phyloP scores from a whole-genome alignment of 1,139 yeast species.

The Martiniozyma asiatica region DNA sequence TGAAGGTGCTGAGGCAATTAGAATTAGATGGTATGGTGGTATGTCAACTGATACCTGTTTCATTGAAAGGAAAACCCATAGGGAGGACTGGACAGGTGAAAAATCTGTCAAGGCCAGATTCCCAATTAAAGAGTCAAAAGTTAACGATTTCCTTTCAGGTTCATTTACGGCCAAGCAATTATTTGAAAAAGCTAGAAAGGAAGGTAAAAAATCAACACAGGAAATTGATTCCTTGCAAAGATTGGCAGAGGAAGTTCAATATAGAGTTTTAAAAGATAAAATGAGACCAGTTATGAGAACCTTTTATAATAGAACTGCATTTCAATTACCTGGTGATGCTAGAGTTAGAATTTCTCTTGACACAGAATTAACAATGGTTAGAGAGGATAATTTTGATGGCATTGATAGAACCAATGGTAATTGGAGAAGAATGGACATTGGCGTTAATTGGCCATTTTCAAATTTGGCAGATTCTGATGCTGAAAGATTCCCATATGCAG shows the following conservation, averaged over 20 bases:
- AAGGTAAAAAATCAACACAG: constrained; percentile 74
- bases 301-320: constrained; percentile 94
- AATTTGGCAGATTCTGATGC: constrained; percentile 78
- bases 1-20: constrained; percentile 98
- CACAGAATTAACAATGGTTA: constrained; percentile 88
- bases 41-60: constrained; percentile 88
- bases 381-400: constrained; percentile 96
- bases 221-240: constrained; percentile 90
- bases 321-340: constrained; percentile 98
- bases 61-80: constrained; percentile 93
- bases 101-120: constrained; percentile 96
- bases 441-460: constrained; percentile 88
- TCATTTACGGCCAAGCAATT: constrained; percentile 79
- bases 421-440: constrained; percentile 98
- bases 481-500: constrained; percentile 94
- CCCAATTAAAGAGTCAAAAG: constrained; percentile 80
- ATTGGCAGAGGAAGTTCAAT: constrained; percentile 86
- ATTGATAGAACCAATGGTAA: constrained; percentile 78
- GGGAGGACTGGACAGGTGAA: constrained; percentile 99
- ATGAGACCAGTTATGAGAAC: constrained; percentile 92
- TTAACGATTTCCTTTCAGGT: constrained; percentile 74
- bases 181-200: constrained; percentile 84
- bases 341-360: constrained; percentile 95
- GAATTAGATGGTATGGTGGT: constrained; percentile 98
- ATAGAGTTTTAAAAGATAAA: constrained; percentile 70